phyloP scores from a whole-genome alignment of 1,139 yeast species.

The Magnusiomyces suaveolens region DNA sequence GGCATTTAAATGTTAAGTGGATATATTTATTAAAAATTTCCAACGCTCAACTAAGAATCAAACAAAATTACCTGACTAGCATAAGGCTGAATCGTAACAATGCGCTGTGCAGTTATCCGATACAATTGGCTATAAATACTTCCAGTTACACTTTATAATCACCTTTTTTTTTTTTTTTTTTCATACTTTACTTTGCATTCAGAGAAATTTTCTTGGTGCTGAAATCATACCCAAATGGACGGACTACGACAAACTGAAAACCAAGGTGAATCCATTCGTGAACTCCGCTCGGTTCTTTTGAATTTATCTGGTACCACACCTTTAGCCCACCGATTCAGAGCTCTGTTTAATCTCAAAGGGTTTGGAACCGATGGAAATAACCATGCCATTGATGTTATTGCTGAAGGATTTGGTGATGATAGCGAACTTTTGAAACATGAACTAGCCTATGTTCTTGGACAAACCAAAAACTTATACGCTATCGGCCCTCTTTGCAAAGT shows the following conservation, averaged over 20 bases:
- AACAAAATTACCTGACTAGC: too few relatives aligned
- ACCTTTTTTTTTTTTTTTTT: too few relatives aligned
- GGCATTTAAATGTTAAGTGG: too few relatives aligned
- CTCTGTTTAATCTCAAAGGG: conserved; percentile 80
- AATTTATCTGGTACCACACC: conserved; percentile 48
- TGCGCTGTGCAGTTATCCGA: too few relatives aligned
- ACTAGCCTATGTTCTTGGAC: conserved; percentile 97
- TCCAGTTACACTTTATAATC: too few relatives aligned
- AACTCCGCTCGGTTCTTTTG: conserved; percentile 25
- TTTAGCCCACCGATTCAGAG: conserved; percentile 82
- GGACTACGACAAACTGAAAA: conserved; percentile 32
- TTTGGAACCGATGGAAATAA: conserved; percentile 56
- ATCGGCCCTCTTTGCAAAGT: conserved; percentile 67
- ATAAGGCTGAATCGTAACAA: too few relatives aligned
- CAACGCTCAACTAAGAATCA: too few relatives aligned
- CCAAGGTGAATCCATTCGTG: conserved; percentile 22
- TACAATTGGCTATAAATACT: too few relatives aligned
- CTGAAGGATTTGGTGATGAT: conserved; percentile 65
- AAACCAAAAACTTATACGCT: conserved; percentile 73
- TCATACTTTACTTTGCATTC: too few relatives aligned
- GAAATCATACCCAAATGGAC: too few relatives aligned
- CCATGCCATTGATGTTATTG: conserved; percentile 75
- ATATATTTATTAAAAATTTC: too few relatives aligned
- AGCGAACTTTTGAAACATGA: conserved; percentile 96
- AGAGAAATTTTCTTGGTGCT: too few relatives aligned